Conservation (phyloP, 163 green algal genomes). For the Scenedesmus sp. region DNA sequence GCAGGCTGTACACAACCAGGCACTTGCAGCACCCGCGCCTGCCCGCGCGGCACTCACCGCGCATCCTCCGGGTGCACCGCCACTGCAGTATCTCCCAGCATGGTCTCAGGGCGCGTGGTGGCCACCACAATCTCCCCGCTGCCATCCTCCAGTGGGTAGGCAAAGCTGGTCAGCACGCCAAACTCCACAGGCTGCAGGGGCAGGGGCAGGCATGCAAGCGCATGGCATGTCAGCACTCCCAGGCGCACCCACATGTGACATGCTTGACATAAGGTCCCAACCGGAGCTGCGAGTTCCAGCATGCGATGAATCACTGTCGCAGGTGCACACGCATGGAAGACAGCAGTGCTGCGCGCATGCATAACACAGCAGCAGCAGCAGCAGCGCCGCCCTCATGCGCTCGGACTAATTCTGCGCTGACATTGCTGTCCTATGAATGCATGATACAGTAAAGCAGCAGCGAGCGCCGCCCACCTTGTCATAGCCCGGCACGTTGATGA, state of each 20-base stretch:
- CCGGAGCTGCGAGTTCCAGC: too few relatives aligned
- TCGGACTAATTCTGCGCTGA: not conserved
- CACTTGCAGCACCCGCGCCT: constrained; percentile 85
- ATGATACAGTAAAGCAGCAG: not conserved
- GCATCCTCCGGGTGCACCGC: constrained; percentile 96
- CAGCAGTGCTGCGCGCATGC: too few relatives aligned
- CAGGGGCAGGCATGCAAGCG: not conserved
- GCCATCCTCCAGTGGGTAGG: constrained; percentile 92
- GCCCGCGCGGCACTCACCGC: constrained; percentile 76
- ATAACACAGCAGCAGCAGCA: too few relatives aligned
- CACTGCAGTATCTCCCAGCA: constrained; percentile 97
- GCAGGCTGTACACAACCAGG: constrained; percentile 47
- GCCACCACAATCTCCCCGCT: constrained; percentile 95
- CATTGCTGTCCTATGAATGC: not conserved
- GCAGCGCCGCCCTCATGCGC: not conserved
- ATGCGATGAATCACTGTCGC: too few relatives aligned
- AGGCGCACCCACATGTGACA: not conserved
- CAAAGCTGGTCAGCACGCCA: constrained; percentile 95
- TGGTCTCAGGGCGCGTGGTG: constrained; percentile 98
- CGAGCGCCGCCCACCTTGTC: constrained; percentile 36
- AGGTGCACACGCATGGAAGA: too few relatives aligned
- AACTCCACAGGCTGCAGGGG: constrained; percentile 89
- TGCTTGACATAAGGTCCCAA: not conserved
- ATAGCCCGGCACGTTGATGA: constrained; percentile 93
- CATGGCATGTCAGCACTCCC: too few relatives aligned